These are phyloP conservation scores for Dianthus caryophyllus DNA, from an alignment of 148 eudicot species.

Conservation along the genomic window DNA sequence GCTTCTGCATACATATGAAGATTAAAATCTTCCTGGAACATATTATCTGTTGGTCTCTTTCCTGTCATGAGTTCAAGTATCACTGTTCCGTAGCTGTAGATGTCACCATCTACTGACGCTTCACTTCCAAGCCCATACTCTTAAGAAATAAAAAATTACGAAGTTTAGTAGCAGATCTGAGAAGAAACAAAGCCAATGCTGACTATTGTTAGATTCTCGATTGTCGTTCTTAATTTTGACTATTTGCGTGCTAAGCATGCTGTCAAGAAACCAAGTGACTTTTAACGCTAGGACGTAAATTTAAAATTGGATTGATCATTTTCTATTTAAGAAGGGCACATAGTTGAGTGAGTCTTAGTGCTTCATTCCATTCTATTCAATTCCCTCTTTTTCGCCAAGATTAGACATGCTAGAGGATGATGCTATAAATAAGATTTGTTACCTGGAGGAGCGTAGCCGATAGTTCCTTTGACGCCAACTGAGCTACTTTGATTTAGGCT, in stretches of 20 bases:
- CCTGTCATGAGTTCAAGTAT: constrained; percentile 21
- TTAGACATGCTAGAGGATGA: neutral
- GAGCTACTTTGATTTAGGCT: constrained; percentile 23
- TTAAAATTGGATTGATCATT: too few relatives aligned
- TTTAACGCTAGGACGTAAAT: too few relatives aligned
- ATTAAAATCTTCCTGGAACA: constrained; percentile 16
- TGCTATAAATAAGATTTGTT: neutral
- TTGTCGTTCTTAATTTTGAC: too few relatives aligned
- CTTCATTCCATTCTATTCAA: too few relatives aligned
- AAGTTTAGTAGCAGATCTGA: neutral
- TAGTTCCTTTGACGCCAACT: constrained; percentile 26
- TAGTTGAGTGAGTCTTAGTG: too few relatives aligned
- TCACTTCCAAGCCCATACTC: constrained; percentile 11
- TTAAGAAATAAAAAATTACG: neutral
- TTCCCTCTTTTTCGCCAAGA: too few relatives aligned
- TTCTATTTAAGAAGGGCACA: too few relatives aligned
- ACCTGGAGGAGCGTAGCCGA: constrained; percentile 35
- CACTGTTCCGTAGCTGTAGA: constrained; percentile 17
- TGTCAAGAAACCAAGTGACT: too few relatives aligned
- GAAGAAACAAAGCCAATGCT: neutral
- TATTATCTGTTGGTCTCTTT: constrained; percentile 8
- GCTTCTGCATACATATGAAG: constrained; percentile 16
- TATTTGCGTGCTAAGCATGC: too few relatives aligned
- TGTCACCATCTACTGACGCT: constrained; percentile 2
- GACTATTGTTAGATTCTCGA: too few relatives aligned